These are phyloP conservation scores for Gynandropsis gynandra DNA, from an alignment of 345 rosid species.

Conservation along the genomic window DNA sequence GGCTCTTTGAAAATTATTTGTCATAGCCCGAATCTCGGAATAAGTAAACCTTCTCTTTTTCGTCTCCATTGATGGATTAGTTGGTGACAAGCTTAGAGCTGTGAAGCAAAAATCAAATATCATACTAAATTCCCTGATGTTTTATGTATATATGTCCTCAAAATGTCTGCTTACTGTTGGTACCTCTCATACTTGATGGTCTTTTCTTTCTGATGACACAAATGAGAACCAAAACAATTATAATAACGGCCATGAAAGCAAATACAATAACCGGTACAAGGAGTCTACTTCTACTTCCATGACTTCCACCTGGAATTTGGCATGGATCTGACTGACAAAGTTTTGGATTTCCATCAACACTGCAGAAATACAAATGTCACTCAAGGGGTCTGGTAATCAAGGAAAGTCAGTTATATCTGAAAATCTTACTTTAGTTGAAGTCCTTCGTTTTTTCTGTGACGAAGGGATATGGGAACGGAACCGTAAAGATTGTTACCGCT, in stretches of 20 bases:
- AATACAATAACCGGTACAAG: too few relatives aligned
- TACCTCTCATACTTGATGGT: constrained; percentile 2
- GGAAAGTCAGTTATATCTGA: too few relatives aligned
- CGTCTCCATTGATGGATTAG: neutral
- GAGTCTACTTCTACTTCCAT: too few relatives aligned
- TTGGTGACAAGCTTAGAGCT: too few relatives aligned
- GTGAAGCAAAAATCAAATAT: neutral
- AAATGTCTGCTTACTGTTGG: neutral
- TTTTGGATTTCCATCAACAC: constrained; percentile 19
- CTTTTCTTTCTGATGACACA: constrained; percentile 5
- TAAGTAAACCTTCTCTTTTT: constrained; percentile 18
- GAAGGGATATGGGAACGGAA: too few relatives aligned
- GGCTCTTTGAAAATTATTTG: constrained; percentile 23
- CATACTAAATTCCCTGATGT: neutral
- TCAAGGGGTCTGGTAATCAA: too few relatives aligned
- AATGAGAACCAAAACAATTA: constrained; percentile 14
- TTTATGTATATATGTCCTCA: neutral
- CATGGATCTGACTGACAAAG: constrained; percentile 18
- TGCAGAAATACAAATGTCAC: too few relatives aligned
- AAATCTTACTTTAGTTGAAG: too few relatives aligned
- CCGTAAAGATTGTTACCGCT: too few relatives aligned
- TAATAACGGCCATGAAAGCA: neutral
- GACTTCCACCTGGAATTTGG: too few relatives aligned
- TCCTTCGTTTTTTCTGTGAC: too few relatives aligned
- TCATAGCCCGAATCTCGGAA: constrained; percentile 26